Evolutionary conservation across 345 rosid species (phyloP).

Genomic region (Erucastrum elatum): DNA sequence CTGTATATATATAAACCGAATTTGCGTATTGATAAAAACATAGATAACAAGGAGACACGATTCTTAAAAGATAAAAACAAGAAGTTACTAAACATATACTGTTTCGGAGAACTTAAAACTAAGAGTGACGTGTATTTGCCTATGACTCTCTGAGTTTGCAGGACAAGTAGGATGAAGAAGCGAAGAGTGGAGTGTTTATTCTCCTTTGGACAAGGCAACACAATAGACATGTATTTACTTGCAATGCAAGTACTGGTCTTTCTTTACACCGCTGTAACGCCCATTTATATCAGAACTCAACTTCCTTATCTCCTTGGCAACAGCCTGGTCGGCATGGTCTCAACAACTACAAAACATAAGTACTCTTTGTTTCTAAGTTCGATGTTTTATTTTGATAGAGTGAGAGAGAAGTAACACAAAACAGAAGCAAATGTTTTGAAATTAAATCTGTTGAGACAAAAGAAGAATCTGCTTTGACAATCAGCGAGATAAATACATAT

Average conservation of each 20-base stretch:
- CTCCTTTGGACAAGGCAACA: neutral
- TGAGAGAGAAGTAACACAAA: neutral
- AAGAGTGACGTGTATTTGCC: too few species aligned
- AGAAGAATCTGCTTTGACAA: too few species aligned
- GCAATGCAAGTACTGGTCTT: too few species aligned
- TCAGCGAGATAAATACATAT: too few species aligned
- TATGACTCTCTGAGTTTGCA: too few species aligned
- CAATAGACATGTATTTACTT: neutral
- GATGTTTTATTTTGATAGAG: neutral
- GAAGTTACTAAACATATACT: neutral
- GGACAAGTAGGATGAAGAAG: neutral
- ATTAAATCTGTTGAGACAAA: too few species aligned
- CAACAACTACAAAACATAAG: neutral
- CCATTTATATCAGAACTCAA: neutral
- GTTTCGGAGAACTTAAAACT: neutral
- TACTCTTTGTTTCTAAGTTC: neutral
- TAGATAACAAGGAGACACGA: neutral
- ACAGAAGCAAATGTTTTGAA: too few species aligned
- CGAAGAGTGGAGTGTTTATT: neutral
- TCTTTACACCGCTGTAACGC: too few species aligned
- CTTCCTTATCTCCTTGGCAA: neutral
- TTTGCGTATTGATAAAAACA: neutral
- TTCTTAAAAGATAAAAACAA: neutral
- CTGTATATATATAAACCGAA: neutral
- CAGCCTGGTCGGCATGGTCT: neutral